phyloP scores from a whole-genome alignment of 192 early-diverging fungal genomes.

The Backusella luteola region DNA sequence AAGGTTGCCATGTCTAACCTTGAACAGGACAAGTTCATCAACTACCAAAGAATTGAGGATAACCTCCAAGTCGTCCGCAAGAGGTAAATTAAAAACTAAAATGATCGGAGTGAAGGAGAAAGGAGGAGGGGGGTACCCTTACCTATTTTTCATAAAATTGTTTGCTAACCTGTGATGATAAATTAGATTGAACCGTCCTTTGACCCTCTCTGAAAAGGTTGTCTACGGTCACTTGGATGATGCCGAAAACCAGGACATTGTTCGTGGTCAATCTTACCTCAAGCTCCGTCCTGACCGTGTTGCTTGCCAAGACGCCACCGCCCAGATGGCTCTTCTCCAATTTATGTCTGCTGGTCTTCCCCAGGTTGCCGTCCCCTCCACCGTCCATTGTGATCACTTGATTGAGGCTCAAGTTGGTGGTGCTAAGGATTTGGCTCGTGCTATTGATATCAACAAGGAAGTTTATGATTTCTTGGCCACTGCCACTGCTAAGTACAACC shows the following conservation, averaged over 20 bases:
- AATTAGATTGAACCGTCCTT: slow-evolving; percentile 78
- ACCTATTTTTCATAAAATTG: slow-evolving; percentile 1
- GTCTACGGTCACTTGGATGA: slow-evolving; percentile 98
- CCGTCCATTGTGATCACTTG: slow-evolving; percentile 97
- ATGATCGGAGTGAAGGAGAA: slow-evolving; percentile 18
- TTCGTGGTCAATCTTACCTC: slow-evolving; percentile 89
- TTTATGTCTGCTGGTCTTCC: slow-evolving; percentile 93
- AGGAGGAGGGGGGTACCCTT: neutral
- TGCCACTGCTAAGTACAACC: slow-evolving; percentile 86
- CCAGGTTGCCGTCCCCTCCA: slow-evolving; percentile 87
- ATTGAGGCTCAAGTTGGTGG: slow-evolving; percentile 91
- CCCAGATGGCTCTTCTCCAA: slow-evolving; percentile 96
- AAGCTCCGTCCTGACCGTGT: slow-evolving; percentile 98
- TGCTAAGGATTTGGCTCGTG: slow-evolving; percentile 76
- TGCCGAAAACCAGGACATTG: slow-evolving; percentile 91
- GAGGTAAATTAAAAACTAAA: slow-evolving; percentile 55
- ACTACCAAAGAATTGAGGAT: slow-evolving; percentile 95
- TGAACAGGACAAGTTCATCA: slow-evolving; percentile 93
- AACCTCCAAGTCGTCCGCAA: slow-evolving; percentile 93
- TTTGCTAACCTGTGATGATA: neutral
- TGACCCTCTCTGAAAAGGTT: slow-evolving; percentile 97
- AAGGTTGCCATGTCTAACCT: slow-evolving; percentile 93
- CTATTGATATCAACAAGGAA: slow-evolving; percentile 89
- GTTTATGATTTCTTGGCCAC: slow-evolving; percentile 90
- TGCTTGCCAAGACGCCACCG: slow-evolving; percentile 98